These are phyloP conservation scores for Ustilaginoidea virens DNA, from an alignment of 2,329 filamentous ascomycete genomes.

Conservation along the genomic window DNA sequence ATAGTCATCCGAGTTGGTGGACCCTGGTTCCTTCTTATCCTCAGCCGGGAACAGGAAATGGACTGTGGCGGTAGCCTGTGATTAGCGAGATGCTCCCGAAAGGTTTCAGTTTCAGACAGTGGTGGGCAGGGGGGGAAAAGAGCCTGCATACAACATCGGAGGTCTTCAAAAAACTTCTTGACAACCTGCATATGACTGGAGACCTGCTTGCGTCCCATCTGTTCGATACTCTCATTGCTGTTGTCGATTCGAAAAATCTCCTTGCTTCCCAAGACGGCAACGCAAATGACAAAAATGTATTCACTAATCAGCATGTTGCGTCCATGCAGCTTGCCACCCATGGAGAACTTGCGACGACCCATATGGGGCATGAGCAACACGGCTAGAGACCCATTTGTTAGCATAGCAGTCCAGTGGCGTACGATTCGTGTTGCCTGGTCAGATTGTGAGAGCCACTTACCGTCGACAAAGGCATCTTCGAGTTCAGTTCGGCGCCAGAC, in stretches of 20 bases:
- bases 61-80: conserved; percentile 20
- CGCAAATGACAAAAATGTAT: conserved; percentile 38
- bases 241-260: conserved; percentile 28
- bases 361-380: conserved; percentile 50
- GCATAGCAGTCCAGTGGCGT: no score
- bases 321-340: conserved; percentile 46
- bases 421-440: no score
- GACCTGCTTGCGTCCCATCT: conserved; percentile 46
- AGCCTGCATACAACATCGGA: conserved; percentile 43
- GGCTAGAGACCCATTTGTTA: conserved; percentile 26
- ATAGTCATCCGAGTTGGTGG: conserved; percentile 44
- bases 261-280: conserved; percentile 23
- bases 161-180: conserved; percentile 48
- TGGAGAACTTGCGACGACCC: conserved; percentile 50
- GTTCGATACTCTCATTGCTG: conserved; percentile 26
- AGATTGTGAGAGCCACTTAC: conserved; percentile 28
- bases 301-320: conserved; percentile 57
- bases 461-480: conserved; percentile 52
- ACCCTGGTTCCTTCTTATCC: conserved; percentile 39
- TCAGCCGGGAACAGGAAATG: conserved; percentile 45
- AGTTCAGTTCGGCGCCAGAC: conserved; percentile 35
- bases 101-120: background rate
- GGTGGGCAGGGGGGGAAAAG: background rate
- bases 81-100: no score
- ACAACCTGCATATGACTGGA: conserved; percentile 58